Evolutionary conservation across 148 eudicot genomes (phyloP), one percentile per base, ranked within the genome.

Genomic region (Oxyria digyna): DNA sequence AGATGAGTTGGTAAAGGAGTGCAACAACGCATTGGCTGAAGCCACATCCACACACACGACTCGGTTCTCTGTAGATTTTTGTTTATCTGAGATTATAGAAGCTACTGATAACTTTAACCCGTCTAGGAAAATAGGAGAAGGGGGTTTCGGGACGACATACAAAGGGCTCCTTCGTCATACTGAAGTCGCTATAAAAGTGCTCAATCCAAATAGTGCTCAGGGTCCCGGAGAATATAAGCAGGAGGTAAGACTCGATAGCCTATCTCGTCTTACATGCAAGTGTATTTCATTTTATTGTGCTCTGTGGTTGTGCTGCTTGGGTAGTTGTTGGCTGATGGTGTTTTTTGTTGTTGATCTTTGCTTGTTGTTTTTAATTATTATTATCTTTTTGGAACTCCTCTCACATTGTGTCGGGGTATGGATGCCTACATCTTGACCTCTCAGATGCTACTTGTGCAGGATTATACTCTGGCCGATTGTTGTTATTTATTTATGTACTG

Each of bases 131-230:
- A 88, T 91, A 33, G 92, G 92, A 50, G 93, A 91, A 83, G 97
- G 97, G 48, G 91, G 93, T 52, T 86, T 85, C 71, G 97, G 91
- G 26, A 82, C 68, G 75, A 83, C 87, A 55, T 94, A 83, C 64
- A 79, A 67, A 79, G 96, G 89, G 35, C 33, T 72, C 37, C 78
- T 94, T 35, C 85, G 93, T 62, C 85, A 84, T 42, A 85, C 93
- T 74, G 80, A 81, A 80, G 96, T 88, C 41, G 99, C 97, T 66
- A 79, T 91, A 76, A 90, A 88, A 77, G 73, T 85, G 74, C 84
- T 79, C 23, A 73, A 84, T 69, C 79, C 90, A 8, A 31, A 81
- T 70, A 85, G 86, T 76, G 67, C 29, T 78, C 96, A 87, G 71
- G 97, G 90, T 31, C 87, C 86, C 62, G 67, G 52, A 23, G 96